A percentile compares a stretch with the other conserved stretches of the same genome.
These are phyloP conservation scores for Blepharisma undulans DNA, from an alignment of 169 alveolate genomes.

Conservation along the genomic window DNA sequence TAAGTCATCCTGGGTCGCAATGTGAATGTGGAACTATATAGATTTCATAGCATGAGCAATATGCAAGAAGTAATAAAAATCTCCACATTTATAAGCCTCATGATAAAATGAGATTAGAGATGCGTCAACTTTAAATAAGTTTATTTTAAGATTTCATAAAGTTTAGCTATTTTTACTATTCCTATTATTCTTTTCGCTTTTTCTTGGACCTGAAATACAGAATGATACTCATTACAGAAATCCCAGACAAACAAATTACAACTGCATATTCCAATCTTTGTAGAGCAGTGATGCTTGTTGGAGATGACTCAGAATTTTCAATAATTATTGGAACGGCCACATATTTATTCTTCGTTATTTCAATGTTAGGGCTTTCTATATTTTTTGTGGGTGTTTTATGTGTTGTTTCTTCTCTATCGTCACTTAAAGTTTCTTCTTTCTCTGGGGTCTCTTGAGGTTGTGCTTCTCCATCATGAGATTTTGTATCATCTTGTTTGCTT, in stretches of 20 bases:
- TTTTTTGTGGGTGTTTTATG: neutral
- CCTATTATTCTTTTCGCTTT: neutral
- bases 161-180: neutral
- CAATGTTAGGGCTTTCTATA: neutral
- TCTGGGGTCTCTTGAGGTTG: neutral
- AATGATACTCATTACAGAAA: neutral
- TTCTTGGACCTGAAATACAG: neutral
- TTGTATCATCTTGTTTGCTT: neutral
- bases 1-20: conserved; percentile 90
- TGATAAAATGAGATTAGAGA: neutral
- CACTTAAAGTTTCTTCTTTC: neutral
- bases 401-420: neutral
- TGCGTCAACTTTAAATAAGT: neutral
- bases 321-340: neutral
- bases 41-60: neutral
- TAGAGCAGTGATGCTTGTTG: neutral
- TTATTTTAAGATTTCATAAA: neutral
- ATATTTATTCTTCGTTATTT: no score
- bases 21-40: conserved; percentile 84
- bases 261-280: neutral
- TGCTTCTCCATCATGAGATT: neutral
- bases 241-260: neutral
- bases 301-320: neutral
- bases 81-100: neutral
- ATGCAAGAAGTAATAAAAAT: neutral